Evolutionary conservation across 208 protist species (phyloP), one percentile per base, ranked within the genome.

Genomic region (Crithidia expoeki): DNA sequence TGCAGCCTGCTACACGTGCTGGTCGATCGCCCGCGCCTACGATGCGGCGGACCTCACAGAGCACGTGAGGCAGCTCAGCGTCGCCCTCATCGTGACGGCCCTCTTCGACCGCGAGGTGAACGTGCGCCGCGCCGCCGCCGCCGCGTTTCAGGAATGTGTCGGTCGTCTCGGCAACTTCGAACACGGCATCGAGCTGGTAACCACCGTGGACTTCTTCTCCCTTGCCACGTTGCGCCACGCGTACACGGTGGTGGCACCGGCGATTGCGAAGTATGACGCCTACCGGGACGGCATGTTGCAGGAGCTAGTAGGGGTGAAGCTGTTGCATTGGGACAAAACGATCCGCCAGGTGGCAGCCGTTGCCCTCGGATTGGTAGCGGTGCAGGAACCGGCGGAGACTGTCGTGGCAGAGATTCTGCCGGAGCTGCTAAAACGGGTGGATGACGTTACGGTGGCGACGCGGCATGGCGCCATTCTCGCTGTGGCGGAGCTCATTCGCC

Each of bases 11-110:
- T 99, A 99, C 84, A 89, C 98, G 2, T 97, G 90, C 79, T 99
- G 99, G 98, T 98, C 98, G 30, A 95, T 99, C 30, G 98, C 98
- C 9, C 90, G 98, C 53, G 97, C 98, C 9, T 99, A 99, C 83
- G 91, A 96, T 52, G 86, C 96, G 11, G 53, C 55, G 0, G 86
- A 98, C 57, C 83, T 99, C 34, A 67, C 79, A 44, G 59, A 68
- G 42, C 86, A 98, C 76, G 92, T 98, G 30, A 70, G 84, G 33
- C 49, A 74, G 38, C 80, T 98, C 19, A 89, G 88, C 57, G 74
- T 73, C 2, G 70, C 74, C 17, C 84, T 98, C 44, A 77, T 98
- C 38, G 81, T 95, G 6, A 86, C 89, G 2, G 82, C 94, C 0
- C 66, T 96, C 16, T 97, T 96, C 53, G 96, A 98, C 72, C 88